phyloP scores from a whole-genome alignment of 1,284 basidiomycete species.

The Cutaneotrichosporon dermatis region DNA sequence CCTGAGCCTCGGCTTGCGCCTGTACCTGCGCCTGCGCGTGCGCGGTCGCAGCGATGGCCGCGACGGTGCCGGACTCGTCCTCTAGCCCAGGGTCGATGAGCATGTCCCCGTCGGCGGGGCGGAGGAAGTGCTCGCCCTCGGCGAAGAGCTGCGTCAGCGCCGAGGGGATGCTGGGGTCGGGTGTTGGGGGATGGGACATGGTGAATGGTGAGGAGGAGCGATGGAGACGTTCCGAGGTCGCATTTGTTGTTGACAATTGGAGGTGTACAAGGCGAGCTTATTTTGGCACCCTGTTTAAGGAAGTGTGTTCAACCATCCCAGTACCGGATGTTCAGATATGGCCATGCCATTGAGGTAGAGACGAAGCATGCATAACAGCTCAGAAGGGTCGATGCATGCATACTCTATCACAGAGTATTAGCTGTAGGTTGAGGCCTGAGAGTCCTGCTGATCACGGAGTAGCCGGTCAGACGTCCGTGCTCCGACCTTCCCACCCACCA shows the following conservation, averaged over 20 bases:
- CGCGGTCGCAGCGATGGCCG: neutral
- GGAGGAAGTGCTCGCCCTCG: constrained; percentile 15
- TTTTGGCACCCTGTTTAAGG: too few species aligned
- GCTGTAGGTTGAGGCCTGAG: too few species aligned
- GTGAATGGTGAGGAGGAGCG: neutral
- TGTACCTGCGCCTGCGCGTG: neutral
- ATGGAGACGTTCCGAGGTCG: neutral
- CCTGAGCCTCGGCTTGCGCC: neutral
- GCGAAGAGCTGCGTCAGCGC: constrained; percentile 16
- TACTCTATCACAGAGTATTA: too few species aligned
- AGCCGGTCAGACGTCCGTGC: too few species aligned
- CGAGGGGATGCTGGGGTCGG: constrained; percentile 12
- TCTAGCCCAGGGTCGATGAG: constrained; percentile 11
- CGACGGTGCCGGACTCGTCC: neutral
- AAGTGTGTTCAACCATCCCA: too few species aligned
- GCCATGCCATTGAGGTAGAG: too few species aligned
- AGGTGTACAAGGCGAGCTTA: too few species aligned
- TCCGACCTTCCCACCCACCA: too few species aligned
- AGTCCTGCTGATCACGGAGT: too few species aligned
- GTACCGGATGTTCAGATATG: too few species aligned
- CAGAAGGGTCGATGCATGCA: too few species aligned
- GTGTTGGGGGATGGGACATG: constrained; percentile 14
- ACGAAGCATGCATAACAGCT: too few species aligned
- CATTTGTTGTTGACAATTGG: neutral
- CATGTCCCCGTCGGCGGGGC: constrained; percentile 4